These are phyloP conservation scores for Teratosphaeria destructans DNA, from an alignment of 2,329 filamentous ascomycete genomes.

Conservation along the genomic window DNA sequence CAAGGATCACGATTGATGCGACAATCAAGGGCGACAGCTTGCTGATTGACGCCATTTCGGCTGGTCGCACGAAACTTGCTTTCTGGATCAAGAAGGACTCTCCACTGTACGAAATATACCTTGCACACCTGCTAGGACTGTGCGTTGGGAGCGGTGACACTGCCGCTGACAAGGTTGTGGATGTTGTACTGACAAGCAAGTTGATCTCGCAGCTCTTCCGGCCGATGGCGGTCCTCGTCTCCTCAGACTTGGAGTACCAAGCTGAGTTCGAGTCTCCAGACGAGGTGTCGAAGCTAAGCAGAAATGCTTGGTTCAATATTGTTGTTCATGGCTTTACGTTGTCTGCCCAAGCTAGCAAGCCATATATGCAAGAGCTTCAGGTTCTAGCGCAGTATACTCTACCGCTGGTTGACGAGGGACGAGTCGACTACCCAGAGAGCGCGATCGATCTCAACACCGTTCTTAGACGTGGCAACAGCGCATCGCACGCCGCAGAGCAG, in stretches of 20 bases:
- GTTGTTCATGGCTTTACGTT: slow-evolving; percentile 83
- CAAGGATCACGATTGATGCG: slow-evolving; percentile 62
- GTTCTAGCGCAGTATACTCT: slow-evolving; percentile 79
- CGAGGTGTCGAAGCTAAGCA: slow-evolving; percentile 46
- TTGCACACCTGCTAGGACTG: slow-evolving; percentile 71
- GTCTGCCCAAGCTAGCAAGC: slow-evolving; percentile 60
- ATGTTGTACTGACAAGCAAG: slow-evolving; percentile 64
- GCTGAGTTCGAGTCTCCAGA: slow-evolving; percentile 40
- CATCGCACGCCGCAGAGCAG: slow-evolving; percentile 66
- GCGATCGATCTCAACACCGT: slow-evolving; percentile 96
- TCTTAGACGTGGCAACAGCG: slow-evolving; percentile 72
- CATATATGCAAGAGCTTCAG: slow-evolving; percentile 65
- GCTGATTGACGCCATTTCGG: slow-evolving; percentile 63
- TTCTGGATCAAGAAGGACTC: slow-evolving; percentile 57
- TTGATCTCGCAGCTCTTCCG: slow-evolving; percentile 83
- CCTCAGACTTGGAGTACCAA: slow-evolving; percentile 41
- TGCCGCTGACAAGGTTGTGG: slow-evolving; percentile 38
- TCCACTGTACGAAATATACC: slow-evolving; percentile 70
- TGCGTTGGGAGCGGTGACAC: slow-evolving; percentile 86
- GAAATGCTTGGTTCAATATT: slow-evolving; percentile 97
- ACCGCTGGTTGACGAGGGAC: slow-evolving; percentile 76
- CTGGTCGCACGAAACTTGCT: slow-evolving; percentile 71
- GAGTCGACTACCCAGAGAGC: slow-evolving; percentile 82
- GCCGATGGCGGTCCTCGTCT: slow-evolving; percentile 77
- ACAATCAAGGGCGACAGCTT: slow-evolving; percentile 57